phyloP scores from a whole-genome alignment of 805 yeast species.

The Helenozyma baotianmanensis region DNA sequence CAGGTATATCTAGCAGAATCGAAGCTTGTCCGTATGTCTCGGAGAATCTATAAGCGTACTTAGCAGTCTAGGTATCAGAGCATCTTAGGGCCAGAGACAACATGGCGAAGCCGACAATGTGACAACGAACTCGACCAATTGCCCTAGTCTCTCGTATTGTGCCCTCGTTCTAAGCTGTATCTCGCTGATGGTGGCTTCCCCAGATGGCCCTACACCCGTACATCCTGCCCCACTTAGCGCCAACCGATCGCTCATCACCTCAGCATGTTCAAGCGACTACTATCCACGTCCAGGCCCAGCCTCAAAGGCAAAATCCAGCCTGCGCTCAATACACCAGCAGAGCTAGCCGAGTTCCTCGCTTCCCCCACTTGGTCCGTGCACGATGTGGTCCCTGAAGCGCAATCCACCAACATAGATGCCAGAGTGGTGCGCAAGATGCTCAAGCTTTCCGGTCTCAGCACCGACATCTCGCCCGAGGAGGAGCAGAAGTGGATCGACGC shows the following conservation, averaged over 20 bases:
- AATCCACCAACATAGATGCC: slow-evolving; percentile 13
- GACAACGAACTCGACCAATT: too few species aligned
- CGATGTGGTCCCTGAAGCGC: slow-evolving; percentile 11
- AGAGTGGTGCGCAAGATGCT: slow-evolving; percentile 29
- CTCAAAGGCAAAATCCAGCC: slow-evolving; percentile 4
- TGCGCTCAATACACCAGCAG: slow-evolving; percentile 4
- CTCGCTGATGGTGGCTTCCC: background rate
- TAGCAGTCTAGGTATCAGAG: too few species aligned
- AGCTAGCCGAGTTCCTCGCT: slow-evolving; percentile 6
- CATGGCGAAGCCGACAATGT: too few species aligned
- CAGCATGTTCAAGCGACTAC: slow-evolving; percentile 4
- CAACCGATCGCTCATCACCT: too few species aligned
- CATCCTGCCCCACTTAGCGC: background rate
- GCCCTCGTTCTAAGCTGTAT: background rate
- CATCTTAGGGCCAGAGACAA: too few species aligned
- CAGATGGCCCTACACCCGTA: background rate
- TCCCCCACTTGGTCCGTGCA: slow-evolving; percentile 11
- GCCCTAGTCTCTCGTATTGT: too few species aligned
- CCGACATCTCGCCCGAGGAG: slow-evolving; percentile 20
- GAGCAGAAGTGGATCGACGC: slow-evolving; percentile 26
- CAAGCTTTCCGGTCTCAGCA: slow-evolving; percentile 47
- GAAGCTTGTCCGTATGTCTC: too few species aligned
- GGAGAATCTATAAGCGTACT: too few species aligned
- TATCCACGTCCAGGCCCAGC: slow-evolving; percentile 1
- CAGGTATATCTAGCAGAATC: too few species aligned